Evolutionary conservation across 2,329 filamentous ascomycete genomes (phyloP).

Genomic region (Phyllosticta paracitricarpa): DNA sequence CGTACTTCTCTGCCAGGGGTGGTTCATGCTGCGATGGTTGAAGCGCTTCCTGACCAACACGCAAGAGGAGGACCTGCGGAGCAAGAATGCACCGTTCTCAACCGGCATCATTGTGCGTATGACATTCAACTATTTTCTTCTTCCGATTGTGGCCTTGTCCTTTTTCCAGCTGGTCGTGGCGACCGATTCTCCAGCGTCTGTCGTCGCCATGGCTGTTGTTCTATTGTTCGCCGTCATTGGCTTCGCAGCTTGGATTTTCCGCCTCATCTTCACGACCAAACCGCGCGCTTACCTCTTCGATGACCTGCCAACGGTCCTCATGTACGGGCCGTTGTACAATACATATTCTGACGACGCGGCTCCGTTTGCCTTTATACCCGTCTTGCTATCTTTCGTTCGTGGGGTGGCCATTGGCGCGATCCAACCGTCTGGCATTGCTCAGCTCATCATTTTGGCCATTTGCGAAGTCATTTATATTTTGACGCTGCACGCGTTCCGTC

Average conservation of each 20-base stretch:
- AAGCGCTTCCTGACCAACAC: constrained; percentile 61
- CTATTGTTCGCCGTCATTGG: constrained; percentile 63
- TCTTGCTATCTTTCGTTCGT: constrained; percentile 73
- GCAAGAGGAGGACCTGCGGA: constrained; percentile 74
- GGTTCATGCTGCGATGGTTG: constrained; percentile 67
- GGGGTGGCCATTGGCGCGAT: constrained; percentile 88
- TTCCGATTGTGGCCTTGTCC: constrained; percentile 78
- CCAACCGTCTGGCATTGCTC: constrained; percentile 84
- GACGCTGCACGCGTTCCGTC: constrained; percentile 78
- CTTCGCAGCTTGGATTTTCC: constrained; percentile 70
- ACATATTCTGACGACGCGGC: constrained; percentile 92
- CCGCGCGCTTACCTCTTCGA: constrained; percentile 86
- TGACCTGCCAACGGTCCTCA: constrained; percentile 76
- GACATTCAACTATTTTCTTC: constrained; percentile 83
- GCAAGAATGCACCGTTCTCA: constrained; percentile 82
- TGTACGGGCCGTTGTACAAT: constrained; percentile 92
- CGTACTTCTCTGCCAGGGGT: constrained; percentile 61
- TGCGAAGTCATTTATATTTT: constrained; percentile 88
- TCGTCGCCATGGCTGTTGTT: constrained; percentile 64
- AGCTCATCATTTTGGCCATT: constrained; percentile 83
- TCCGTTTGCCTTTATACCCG: constrained; percentile 78
- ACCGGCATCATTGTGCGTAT: constrained; percentile 56
- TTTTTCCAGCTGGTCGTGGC: constrained; percentile 85
- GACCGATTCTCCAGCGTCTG: constrained; percentile 53
- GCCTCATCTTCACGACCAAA: constrained; percentile 67